Base-by-base conservation (phyloP, 1,139 yeast species). In the Candida glucosophila region DNA sequence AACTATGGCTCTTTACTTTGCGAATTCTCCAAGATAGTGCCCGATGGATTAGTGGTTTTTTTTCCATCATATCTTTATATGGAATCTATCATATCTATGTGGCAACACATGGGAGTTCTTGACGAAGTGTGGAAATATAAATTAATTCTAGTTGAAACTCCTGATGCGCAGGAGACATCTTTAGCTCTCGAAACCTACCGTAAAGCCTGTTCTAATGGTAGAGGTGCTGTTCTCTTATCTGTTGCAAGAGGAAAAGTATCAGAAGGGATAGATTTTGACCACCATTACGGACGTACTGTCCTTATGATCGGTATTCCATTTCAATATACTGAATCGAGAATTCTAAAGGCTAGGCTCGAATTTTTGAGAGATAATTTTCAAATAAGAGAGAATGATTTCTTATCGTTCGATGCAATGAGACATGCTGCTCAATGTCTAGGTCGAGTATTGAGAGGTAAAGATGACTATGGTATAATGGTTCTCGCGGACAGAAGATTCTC, bases 381-480 rank as follows among this genome's bases (percentile, higher is more conserved):
- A 41, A 90, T 90, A 28, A 68, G 85, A 36, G 98, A 90, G 45
- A 88, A 85, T 46, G 98, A 92, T 44, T 90, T 90, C 47, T 54
- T 90, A 23, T 86, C 97, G 13, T 90, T 90, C 67, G 99, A 90
- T 55, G 99, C 99, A 17, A 92, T 90, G 98, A 74, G 99, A 47
- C 99, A 90, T 59, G 99, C 98, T 3, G 98, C 99, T 0, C 99
- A 90, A 55, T 90, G 99, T 56, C 57, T 90, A 43, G 99, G 99
- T 9, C 73, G 99, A 47, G 98, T 90, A 28, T 60, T 90, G 39
- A 74, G 99, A 58, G 98, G 99, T 36, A 90, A 90, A 48, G 96
- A 90, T 48, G 99, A 90, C 56, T 90, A 92, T 50, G 99, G 99
- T 33, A 82, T 92, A 43, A 90, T 90, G 99, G 96, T 90, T 26